Evolutionary conservation across 2,329 filamentous ascomycete species (phyloP).

Genomic region (Hansfordia pulvinata): DNA sequence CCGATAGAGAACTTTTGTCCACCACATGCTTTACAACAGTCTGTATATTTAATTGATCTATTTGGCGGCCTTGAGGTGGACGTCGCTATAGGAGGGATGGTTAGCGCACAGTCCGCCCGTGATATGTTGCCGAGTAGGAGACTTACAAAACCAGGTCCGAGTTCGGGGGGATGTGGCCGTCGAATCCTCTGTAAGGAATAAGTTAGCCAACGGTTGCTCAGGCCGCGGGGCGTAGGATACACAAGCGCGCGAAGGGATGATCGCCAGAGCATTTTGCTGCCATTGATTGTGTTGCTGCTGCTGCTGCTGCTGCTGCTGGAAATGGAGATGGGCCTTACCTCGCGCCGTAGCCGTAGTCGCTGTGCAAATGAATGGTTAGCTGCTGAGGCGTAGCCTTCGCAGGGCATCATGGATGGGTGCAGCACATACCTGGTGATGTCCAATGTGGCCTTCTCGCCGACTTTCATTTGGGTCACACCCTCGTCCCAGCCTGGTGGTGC

Average conservation of each 20-base stretch:
- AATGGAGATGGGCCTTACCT: conserved; percentile 10
- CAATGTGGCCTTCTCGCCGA: conserved; percentile 81
- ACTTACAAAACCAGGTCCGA: conserved; percentile 18
- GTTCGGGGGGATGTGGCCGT: conserved; percentile 15
- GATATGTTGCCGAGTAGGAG: neutral
- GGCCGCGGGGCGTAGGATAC: no score
- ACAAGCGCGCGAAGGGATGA: no score
- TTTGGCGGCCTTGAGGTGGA: conserved; percentile 5
- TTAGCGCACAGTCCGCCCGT: neutral
- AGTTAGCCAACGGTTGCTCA: conserved; percentile 7
- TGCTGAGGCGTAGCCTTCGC: neutral
- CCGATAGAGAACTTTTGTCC: no score
- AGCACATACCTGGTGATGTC: conserved; percentile 57
- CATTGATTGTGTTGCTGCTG: conserved; percentile 2
- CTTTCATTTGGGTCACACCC: conserved; percentile 71
- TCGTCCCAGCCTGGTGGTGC: conserved; percentile 62
- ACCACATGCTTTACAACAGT: no score
- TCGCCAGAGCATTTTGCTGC: conserved; percentile 1
- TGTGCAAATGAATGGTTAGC: conserved; percentile 6
- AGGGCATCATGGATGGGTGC: conserved; percentile 3
- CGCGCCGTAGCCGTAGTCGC: conserved; percentile 18
- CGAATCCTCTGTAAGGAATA: conserved; percentile 9
- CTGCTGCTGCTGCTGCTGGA: neutral
- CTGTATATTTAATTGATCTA: no score
- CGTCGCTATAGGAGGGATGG: conserved; percentile 2